These are phyloP conservation scores for Wickerhamiella hasegawae DNA, from an alignment of 805 yeast genomes.

Conservation along the genomic window DNA sequence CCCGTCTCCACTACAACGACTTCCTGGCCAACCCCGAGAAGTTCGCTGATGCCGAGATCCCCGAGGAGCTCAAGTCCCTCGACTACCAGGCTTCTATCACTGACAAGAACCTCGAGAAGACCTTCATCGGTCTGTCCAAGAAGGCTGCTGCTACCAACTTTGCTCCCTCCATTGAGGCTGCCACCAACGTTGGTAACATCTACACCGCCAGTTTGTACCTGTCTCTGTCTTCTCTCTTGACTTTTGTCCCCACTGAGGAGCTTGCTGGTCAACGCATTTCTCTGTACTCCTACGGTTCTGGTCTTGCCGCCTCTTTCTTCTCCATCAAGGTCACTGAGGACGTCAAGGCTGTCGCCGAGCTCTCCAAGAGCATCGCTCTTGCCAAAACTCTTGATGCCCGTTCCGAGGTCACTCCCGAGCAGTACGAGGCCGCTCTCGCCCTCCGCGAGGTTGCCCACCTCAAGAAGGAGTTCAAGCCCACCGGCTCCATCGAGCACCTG, in stretches of 20 bases:
- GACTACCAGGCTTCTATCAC: conserved; percentile 64
- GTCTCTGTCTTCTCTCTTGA: conserved; percentile 65
- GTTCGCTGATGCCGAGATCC: conserved; percentile 33
- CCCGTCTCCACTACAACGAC: conserved; percentile 82
- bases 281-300: conserved; percentile 94
- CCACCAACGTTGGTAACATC: conserved; percentile 97
- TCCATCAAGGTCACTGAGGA: conserved; percentile 73
- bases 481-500: conserved; percentile 60
- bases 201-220: conserved; percentile 91
- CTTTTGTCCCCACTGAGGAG: conserved; percentile 54
- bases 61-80: conserved; percentile 38
- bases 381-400: conserved; percentile 53
- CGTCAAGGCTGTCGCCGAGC: conserved; percentile 31
- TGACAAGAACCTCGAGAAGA: conserved; percentile 72
- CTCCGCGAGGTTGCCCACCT: conserved; percentile 84
- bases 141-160: conserved; percentile 51
- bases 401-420: conserved; percentile 50
- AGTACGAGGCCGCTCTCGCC: conserved; percentile 65
- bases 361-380: conserved; percentile 49
- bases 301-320: conserved; percentile 82
- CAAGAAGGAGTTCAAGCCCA: conserved; percentile 63
- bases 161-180: conserved; percentile 63
- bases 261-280: conserved; percentile 78
- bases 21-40: conserved; percentile 52
- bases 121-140: conserved; percentile 65